phyloP scores from a whole-genome alignment of 139 green algal species.

The Gonium pectorale region DNA sequence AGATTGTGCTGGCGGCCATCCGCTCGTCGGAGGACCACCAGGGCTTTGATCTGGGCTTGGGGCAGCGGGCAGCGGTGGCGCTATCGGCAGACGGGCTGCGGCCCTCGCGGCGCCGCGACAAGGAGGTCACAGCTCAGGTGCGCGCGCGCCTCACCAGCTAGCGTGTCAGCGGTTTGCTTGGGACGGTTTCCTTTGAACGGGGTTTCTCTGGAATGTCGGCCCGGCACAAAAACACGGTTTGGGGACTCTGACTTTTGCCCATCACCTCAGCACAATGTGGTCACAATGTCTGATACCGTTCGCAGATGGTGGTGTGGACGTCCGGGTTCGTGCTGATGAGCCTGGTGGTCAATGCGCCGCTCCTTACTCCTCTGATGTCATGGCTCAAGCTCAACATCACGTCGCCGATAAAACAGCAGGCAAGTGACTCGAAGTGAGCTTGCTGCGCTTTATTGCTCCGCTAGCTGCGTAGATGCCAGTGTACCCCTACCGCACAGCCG shows the following conservation, averaged over 20 bases:
- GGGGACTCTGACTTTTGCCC: too few relatives aligned
- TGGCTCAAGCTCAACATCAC: conserved; percentile 62
- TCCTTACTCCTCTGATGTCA: conserved; percentile 69
- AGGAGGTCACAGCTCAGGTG: conserved; percentile 31
- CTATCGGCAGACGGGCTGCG: neutral
- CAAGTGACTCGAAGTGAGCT: too few relatives aligned
- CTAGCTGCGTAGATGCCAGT: too few relatives aligned
- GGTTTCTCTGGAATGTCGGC: neutral
- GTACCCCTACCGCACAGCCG: too few relatives aligned
- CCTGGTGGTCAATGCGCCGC: conserved; percentile 85
- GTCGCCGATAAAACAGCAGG: conserved; percentile 60
- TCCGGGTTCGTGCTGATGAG: conserved; percentile 87
- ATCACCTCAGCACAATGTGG: too few relatives aligned
- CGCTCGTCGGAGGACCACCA: neutral
- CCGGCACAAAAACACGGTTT: too few relatives aligned
- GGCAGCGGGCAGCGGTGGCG: neutral
- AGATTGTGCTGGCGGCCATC: conserved; percentile 68
- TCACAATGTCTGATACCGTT: neutral
- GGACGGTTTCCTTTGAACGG: neutral
- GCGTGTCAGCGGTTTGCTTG: neutral
- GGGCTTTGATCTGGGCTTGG: neutral
- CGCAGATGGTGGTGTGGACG: conserved; percentile 81
- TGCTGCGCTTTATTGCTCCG: too few relatives aligned
- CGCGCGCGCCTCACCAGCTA: neutral
- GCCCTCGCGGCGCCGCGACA: neutral